Percentiles rank a stretch among this genome's conserved stretches.
Conservation (phyloP, 805 yeast genomes). For the Candida yuanshanica region DNA sequence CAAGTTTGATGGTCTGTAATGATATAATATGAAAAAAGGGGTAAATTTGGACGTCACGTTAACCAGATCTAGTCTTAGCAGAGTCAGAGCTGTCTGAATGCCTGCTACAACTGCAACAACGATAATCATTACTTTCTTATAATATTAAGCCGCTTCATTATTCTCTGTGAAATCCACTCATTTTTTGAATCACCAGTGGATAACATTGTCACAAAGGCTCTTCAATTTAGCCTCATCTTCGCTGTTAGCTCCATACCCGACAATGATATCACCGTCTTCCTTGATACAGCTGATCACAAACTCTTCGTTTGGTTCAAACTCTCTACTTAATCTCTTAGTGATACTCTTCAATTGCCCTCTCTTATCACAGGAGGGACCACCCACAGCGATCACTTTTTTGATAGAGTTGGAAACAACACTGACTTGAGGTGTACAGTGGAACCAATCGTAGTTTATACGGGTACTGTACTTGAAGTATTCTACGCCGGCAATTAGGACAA, state of each 20-base stretch:
- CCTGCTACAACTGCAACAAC: not conserved
- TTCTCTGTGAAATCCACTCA: not conserved
- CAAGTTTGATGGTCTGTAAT: too few species aligned
- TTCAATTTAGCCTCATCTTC: constrained; percentile 13
- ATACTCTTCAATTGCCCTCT: constrained; percentile 37
- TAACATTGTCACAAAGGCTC: constrained; percentile 19
- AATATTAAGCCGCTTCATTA: not conserved
- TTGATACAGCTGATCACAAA: constrained; percentile 31
- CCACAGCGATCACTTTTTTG: constrained; percentile 29
- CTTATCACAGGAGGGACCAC: constrained; percentile 40
- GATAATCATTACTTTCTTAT: not conserved
- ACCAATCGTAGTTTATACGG: constrained; percentile 36
- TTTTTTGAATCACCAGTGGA: constrained; percentile 17
- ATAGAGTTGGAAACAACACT: constrained; percentile 18
- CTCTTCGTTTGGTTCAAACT: constrained; percentile 33
- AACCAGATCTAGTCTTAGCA: too few species aligned
- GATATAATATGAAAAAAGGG: too few species aligned
- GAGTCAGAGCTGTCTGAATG: too few species aligned
- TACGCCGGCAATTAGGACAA: constrained; percentile 32
- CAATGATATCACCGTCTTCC: constrained; percentile 23
- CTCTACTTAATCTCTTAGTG: constrained; percentile 33
- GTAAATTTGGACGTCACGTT: too few species aligned
- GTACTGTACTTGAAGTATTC: constrained; percentile 39
- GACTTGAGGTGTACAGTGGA: constrained; percentile 36
- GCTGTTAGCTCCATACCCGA: constrained; percentile 17